Percentiles rank a stretch among this genome's conserved stretches.
These are phyloP conservation scores for Leccinum subrobustum DNA, from an alignment of 1,284 basidiomycete genomes.

Conservation along the genomic window DNA sequence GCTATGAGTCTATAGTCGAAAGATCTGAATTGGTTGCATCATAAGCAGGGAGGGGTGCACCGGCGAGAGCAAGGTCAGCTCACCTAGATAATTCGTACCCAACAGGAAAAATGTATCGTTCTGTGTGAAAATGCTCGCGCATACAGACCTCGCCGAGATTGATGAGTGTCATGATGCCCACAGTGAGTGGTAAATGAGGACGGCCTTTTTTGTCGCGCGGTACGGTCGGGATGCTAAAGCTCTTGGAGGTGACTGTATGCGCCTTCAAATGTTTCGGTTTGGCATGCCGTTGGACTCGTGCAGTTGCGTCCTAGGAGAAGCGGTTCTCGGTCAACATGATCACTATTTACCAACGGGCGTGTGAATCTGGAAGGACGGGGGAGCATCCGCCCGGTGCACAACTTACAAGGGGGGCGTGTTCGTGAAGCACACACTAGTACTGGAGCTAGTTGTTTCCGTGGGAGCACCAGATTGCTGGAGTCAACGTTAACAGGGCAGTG, in stretches of 20 bases:
- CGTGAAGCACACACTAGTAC: too few relatives aligned
- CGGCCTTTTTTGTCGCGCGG: constrained; percentile 66
- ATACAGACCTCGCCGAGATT: constrained; percentile 70
- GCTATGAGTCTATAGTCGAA: constrained; percentile 59
- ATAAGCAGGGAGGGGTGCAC: constrained; percentile 11
- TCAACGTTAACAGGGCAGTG: too few relatives aligned
- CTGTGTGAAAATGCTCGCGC: constrained; percentile 80
- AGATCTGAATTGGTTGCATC: constrained; percentile 41
- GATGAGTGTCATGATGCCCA: constrained; percentile 80
- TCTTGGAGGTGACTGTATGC: constrained; percentile 73
- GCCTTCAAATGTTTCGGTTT: constrained; percentile 75
- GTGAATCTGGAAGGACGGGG: too few relatives aligned
- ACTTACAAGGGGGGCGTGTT: too few relatives aligned
- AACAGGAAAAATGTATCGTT: constrained; percentile 81
- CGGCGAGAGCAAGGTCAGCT: constrained; percentile 15
- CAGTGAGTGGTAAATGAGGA: constrained; percentile 70
- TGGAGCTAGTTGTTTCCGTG: too few relatives aligned
- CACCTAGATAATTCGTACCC: constrained; percentile 80
- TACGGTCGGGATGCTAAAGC: constrained; percentile 69
- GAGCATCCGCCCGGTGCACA: too few relatives aligned
- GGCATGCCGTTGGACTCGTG: constrained; percentile 39
- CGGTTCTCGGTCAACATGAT: too few relatives aligned
- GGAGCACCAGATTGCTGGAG: too few relatives aligned
- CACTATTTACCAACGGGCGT: too few relatives aligned
- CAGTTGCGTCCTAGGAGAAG: too few relatives aligned